Evolutionary conservation across 148 eudicot species (phyloP).

Genomic region (Limonium bicolor): DNA sequence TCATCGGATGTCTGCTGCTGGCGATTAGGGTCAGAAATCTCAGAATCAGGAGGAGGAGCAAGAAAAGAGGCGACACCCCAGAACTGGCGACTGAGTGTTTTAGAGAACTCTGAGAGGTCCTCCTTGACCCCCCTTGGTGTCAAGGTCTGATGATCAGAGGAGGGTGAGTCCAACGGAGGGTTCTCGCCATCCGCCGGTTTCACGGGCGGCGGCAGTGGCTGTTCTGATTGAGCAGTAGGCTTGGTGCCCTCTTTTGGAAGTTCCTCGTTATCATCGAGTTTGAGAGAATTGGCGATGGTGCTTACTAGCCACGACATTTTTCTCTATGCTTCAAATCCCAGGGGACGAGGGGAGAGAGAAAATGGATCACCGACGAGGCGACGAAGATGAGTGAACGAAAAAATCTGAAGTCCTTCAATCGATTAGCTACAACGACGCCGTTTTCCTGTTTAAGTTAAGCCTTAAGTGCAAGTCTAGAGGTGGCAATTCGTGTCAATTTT

Average conservation of each 20-base stretch:
- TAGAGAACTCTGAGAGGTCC: slow-evolving; percentile 69
- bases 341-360: neutral
- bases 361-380: slow-evolving; percentile 3
- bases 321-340: neutral
- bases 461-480: no score
- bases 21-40: slow-evolving; percentile 11
- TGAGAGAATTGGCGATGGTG: slow-evolving; percentile 70
- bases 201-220: slow-evolving; percentile 6
- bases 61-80: slow-evolving; percentile 88
- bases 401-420: neutral
- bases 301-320: slow-evolving; percentile 71
- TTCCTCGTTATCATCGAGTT: slow-evolving; percentile 37
- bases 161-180: neutral
- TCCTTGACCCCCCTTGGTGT: slow-evolving; percentile 62
- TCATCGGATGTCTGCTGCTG: slow-evolving; percentile 1
- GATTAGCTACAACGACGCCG: slow-evolving; percentile 4
- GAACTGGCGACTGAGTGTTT: slow-evolving; percentile 67
- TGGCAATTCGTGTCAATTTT: no score
- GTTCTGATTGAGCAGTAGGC: neutral
- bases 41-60: slow-evolving; percentile 78
- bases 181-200: no score
- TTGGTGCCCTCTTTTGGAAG: slow-evolving; percentile 3
- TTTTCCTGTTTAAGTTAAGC: no score
- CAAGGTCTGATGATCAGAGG: slow-evolving; percentile 9
- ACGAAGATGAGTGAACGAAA: neutral